These are phyloP conservation scores for Chlamydomonas applanata DNA, from an alignment of 139 green algal species.

Conservation along the genomic window DNA sequence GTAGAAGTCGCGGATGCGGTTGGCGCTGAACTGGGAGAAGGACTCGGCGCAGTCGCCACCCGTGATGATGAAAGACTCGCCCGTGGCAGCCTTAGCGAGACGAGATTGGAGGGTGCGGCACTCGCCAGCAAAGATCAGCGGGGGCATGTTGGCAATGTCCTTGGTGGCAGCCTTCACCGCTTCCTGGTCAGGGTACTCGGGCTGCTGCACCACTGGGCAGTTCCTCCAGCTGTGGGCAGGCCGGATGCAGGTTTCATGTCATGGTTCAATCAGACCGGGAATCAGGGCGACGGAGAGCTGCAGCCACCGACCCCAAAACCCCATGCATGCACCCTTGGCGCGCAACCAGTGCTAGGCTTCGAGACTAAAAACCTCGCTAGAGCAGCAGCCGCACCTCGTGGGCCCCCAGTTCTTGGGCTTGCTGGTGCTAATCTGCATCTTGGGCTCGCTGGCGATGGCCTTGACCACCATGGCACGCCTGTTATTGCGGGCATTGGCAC, in stretches of 20 bases:
- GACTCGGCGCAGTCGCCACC: slow-evolving; percentile 97
- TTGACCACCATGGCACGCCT: slow-evolving; percentile 1
- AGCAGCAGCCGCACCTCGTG: neutral
- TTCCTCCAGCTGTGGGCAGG: slow-evolving; percentile 44
- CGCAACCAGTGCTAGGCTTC: no score
- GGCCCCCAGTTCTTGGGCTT: slow-evolving; percentile 7
- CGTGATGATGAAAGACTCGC: slow-evolving; percentile 63
- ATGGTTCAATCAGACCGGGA: neutral
- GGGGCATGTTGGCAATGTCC: slow-evolving; percentile 78
- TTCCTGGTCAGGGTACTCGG: slow-evolving; percentile 68
- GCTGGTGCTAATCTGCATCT: neutral
- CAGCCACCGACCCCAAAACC: no score
- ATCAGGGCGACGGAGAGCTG: neutral
- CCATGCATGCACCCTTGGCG: no score
- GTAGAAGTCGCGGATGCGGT: slow-evolving; percentile 93
- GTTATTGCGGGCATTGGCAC: neutral
- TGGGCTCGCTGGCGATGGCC: neutral
- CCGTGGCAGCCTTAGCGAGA: slow-evolving; percentile 78
- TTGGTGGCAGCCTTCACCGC: slow-evolving; percentile 57
- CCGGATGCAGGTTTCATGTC: no score
- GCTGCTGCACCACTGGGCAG: slow-evolving; percentile 56
- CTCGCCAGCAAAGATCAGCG: slow-evolving; percentile 98
- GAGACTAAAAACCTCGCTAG: no score
- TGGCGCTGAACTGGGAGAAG: slow-evolving; percentile 94
- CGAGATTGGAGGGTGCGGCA: slow-evolving; percentile 86